Evolutionary conservation across 140 eudicot species (phyloP).

Genomic region (Bidens hawaiensis): DNA sequence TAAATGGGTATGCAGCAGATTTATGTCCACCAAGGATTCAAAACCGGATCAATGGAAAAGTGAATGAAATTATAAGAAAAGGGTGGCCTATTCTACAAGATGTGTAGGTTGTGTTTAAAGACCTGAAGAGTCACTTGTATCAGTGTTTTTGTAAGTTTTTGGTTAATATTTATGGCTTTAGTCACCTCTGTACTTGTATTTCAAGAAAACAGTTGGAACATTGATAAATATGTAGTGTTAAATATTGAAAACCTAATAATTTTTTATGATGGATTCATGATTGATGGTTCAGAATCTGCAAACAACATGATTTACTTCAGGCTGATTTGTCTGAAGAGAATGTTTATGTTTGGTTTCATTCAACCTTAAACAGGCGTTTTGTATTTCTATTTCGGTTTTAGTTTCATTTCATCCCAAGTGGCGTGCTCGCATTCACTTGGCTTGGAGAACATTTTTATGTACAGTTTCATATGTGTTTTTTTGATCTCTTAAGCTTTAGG

Average conservation of each 20-base stretch:
- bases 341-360: not conserved
- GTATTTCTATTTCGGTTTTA: too few species aligned
- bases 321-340: not conserved
- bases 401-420: not conserved
- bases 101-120: constrained; percentile 35
- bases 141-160: not conserved
- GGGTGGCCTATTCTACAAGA: constrained; percentile 88
- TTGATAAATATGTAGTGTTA: not conserved
- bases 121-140: not conserved
- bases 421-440: too few species aligned
- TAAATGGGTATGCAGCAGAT: constrained; percentile 91
- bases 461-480: too few species aligned
- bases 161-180: constrained; percentile 2
- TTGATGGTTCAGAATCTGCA: not conserved
- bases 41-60: constrained; percentile 64
- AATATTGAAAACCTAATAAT: not conserved
- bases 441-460: too few species aligned
- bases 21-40: constrained; percentile 75
- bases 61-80: constrained; percentile 64
- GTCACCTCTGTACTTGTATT: constrained; percentile 5
- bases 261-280: not conserved
- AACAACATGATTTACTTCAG: not conserved
- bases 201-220: constrained; percentile 1
- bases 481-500: too few species aligned
- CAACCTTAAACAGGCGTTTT: not conserved